Evolutionary conservation across 2,329 filamentous ascomycete genomes (phyloP).

Genomic region (Diaporthe aspalathi): DNA sequence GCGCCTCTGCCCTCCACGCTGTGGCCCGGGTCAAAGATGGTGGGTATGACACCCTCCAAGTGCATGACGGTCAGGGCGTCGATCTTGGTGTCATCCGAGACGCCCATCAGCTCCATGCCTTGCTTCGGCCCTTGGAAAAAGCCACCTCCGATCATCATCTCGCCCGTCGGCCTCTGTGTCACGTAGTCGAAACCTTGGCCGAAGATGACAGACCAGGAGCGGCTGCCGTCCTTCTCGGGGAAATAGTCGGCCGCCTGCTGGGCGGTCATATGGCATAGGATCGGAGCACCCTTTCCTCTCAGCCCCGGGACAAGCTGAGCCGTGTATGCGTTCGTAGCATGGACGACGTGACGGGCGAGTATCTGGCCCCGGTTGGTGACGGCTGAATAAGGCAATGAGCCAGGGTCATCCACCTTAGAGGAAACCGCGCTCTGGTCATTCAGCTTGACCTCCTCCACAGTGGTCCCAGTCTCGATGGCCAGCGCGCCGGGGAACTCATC

Average conservation of each 20-base stretch:
- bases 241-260: slow-evolving; percentile 55
- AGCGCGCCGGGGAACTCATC: slow-evolving; percentile 48
- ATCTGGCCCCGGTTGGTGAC: slow-evolving; percentile 59
- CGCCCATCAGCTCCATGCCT: slow-evolving; percentile 59
- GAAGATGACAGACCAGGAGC: slow-evolving; percentile 65
- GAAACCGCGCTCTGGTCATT: neutral
- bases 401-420: neutral
- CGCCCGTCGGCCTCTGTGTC: slow-evolving; percentile 59
- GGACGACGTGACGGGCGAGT: slow-evolving; percentile 61
- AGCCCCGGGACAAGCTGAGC: slow-evolving; percentile 63
- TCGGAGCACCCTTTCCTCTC: slow-evolving; percentile 56
- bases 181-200: slow-evolving; percentile 62
- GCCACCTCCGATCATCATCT: slow-evolving; percentile 67
- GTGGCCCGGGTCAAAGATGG: slow-evolving; percentile 55
- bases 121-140: slow-evolving; percentile 55
- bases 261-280: slow-evolving; percentile 62
- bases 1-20: slow-evolving; percentile 44
- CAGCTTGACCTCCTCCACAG: slow-evolving; percentile 47
- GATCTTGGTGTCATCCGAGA: slow-evolving; percentile 57
- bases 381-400: slow-evolving; percentile 53
- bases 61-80: slow-evolving; percentile 54
- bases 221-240: slow-evolving; percentile 47
- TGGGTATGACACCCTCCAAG: slow-evolving; percentile 55
- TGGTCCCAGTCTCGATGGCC: slow-evolving; percentile 53
- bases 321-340: slow-evolving; percentile 68